Evolutionary conservation across 305 asterid genomes (phyloP), one percentile per base, ranked within the genome.

Genomic region (Lippia alba): DNA sequence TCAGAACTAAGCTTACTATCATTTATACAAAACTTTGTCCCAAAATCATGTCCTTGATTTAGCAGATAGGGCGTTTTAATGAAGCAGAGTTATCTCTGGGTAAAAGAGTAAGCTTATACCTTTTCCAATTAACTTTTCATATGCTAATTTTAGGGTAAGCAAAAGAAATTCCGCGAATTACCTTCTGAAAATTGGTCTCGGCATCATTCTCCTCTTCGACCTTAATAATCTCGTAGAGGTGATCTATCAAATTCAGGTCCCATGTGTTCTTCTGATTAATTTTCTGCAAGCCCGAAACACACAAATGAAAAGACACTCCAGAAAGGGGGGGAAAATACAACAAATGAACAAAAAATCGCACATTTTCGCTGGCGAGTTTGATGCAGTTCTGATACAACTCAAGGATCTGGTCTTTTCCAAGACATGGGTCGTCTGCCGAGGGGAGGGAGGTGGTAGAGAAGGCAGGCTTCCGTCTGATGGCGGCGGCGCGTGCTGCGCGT

Each of bases 101-200:
- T 19, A 63, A 19, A 56, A 36, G 30, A 71, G 55, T 39, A 30
- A 39, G 68, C 33, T 50, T 17, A 32, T 55, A 36, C 19, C n/a
- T 24, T 24, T 24, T 24, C 30, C 30, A 1, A 36, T 0, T 36
- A 36, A 36, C n/a, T n/a, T 9, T 8, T 3, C 39, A 33, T 68
- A 49, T 0, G 55, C 45, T 5, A 6, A 34, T 12, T 51, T 5
- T 1, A 7, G 14, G 49, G 49, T 15, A 5, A 56, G 30, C 12
- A 56, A 49, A 49, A 0, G 40, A 12, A 36, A 8, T 10, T 24
- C 33, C 4, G 2, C 56, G 61, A 17, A 6, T 64, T 40, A 91
- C 98, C 96, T 92, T 94, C 69, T 95, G 98, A 73, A 94, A 92
- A 79, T 94, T 94, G 81, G 99, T 94, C 84, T 94, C 97, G 0